These are phyloP conservation scores for Nowakowskiella sp. DNA, from an alignment of 192 early-diverging fungal genomes.

Conservation along the genomic window DNA sequence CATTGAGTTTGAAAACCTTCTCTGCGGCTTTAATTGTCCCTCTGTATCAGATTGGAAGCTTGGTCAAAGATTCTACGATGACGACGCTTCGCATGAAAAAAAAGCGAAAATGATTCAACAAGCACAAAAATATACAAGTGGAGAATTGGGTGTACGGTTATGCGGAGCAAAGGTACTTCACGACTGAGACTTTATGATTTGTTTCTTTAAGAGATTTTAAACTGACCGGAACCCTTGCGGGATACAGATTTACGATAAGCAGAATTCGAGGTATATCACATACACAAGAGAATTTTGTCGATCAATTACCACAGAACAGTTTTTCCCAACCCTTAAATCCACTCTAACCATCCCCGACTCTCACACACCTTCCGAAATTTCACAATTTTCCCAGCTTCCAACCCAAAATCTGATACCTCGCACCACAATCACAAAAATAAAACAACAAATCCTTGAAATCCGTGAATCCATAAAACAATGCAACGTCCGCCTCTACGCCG, in stretches of 20 bases:
- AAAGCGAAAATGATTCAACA: slow-evolving; percentile 51
- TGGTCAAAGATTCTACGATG: slow-evolving; percentile 67
- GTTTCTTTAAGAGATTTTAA: slow-evolving; percentile 5
- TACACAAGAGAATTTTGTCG: slow-evolving; percentile 49
- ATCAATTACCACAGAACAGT: slow-evolving; percentile 37
- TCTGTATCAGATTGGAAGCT: slow-evolving; percentile 86
- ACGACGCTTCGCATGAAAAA: slow-evolving; percentile 66
- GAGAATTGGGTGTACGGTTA: slow-evolving; percentile 55
- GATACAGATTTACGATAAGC: slow-evolving; percentile 43
- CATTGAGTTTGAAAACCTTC: slow-evolving; percentile 80
- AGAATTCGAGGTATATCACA: slow-evolving; percentile 24
- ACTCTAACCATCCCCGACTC: slow-evolving; percentile 31
- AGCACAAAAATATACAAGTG: slow-evolving; percentile 60
- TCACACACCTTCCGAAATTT: slow-evolving; percentile 44
- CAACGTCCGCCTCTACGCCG: slow-evolving; percentile 58
- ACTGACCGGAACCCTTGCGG: not conserved
- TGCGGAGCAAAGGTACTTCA: slow-evolving; percentile 63
- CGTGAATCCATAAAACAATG: slow-evolving; percentile 37
- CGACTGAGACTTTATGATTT: slow-evolving; percentile 5
- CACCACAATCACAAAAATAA: not conserved
- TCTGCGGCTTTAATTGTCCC: slow-evolving; percentile 56
- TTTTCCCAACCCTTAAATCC: slow-evolving; percentile 18
- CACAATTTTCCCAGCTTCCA: slow-evolving; percentile 54
- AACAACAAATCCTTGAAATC: slow-evolving; percentile 33
- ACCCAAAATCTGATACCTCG: slow-evolving; percentile 8